These are phyloP conservation scores for Tranzscheliella williamsii DNA, from an alignment of 1,284 basidiomycete genomes.

Conservation along the genomic window DNA sequence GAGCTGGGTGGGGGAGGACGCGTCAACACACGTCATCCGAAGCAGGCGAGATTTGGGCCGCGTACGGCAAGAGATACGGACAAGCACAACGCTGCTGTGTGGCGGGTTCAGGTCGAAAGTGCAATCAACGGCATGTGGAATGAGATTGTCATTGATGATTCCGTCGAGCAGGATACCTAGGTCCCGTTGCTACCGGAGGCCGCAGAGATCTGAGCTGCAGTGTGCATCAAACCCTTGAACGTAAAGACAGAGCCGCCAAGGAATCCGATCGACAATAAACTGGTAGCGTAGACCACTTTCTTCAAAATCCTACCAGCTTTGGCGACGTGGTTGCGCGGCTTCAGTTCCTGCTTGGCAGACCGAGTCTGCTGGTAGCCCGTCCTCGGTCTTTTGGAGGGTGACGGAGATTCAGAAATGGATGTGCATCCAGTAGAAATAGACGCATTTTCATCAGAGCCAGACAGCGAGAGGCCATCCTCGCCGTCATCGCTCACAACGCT, in stretches of 20 bases:
- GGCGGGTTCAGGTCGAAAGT: too few species aligned
- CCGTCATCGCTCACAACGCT: constrained; percentile 2
- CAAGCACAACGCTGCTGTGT: too few species aligned
- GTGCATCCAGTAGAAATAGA: not conserved
- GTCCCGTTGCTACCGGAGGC: not conserved
- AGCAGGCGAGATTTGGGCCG: too few species aligned
- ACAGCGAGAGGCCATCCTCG: not conserved
- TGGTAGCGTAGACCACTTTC: constrained; percentile 8
- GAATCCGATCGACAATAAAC: constrained; percentile 25
- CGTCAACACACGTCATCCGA: too few species aligned
- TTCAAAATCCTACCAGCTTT: not conserved
- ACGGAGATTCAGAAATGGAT: not conserved
- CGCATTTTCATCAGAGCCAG: not conserved
- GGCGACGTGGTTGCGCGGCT: not conserved
- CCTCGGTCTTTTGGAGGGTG: not conserved
- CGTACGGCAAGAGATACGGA: too few species aligned
- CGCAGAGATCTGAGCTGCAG: constrained; percentile 8
- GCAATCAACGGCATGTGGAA: too few species aligned
- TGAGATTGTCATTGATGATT: not conserved
- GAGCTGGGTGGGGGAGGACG: too few species aligned
- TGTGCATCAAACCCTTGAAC: constrained; percentile 33
- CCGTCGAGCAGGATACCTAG: not conserved
- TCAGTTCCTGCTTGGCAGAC: constrained; percentile 1
- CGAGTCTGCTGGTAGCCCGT: not conserved
- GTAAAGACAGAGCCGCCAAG: constrained; percentile 23